Conservation (phyloP, 2,329 filamentous ascomycete species). For the Arthroderma sp. region DNA sequence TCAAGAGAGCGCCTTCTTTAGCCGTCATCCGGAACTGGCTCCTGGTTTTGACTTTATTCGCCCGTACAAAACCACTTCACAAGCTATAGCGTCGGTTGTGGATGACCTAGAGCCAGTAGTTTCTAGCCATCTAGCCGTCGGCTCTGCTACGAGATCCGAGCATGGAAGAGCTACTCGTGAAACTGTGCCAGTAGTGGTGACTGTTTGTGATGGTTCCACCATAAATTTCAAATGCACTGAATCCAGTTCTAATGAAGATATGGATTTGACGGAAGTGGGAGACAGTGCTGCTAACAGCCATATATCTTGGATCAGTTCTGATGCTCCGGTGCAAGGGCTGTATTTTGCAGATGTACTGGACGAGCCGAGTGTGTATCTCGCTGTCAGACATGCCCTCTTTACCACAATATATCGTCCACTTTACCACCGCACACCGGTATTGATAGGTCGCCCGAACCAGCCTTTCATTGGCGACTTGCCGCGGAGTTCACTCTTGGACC, state of each 20-base stretch:
- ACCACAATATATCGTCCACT: constrained; percentile 37
- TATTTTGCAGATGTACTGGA: constrained; percentile 36
- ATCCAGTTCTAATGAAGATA: constrained; percentile 13
- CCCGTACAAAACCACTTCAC: constrained; percentile 21
- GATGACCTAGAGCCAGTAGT: constrained; percentile 22
- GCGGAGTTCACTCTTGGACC: constrained; percentile 28
- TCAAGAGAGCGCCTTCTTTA: constrained; percentile 15
- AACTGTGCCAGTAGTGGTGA: constrained; percentile 24
- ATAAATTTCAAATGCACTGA: constrained; percentile 33
- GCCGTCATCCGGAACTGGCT: constrained; percentile 24
- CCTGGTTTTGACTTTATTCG: constrained; percentile 18
- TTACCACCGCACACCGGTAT: constrained; percentile 21
- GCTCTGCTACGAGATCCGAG: constrained; percentile 31
- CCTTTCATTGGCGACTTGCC: constrained; percentile 10
- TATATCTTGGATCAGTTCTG: constrained; percentile 32
- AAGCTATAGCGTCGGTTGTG: constrained; percentile 17
- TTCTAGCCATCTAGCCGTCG: constrained; percentile 36
- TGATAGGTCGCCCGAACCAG: constrained; percentile 11
- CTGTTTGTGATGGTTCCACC: constrained; percentile 32
- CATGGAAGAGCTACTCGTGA: constrained; percentile 15
- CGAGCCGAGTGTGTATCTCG: constrained; percentile 33
- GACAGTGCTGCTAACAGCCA: constrained; percentile 24
- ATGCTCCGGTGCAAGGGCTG: constrained; percentile 41
- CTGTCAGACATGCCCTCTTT: constrained; percentile 34
- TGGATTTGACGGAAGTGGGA: constrained; percentile 16